Evolutionary conservation across 306 rosid species (phyloP).

Genomic region (Erythrophleum fordii): DNA sequence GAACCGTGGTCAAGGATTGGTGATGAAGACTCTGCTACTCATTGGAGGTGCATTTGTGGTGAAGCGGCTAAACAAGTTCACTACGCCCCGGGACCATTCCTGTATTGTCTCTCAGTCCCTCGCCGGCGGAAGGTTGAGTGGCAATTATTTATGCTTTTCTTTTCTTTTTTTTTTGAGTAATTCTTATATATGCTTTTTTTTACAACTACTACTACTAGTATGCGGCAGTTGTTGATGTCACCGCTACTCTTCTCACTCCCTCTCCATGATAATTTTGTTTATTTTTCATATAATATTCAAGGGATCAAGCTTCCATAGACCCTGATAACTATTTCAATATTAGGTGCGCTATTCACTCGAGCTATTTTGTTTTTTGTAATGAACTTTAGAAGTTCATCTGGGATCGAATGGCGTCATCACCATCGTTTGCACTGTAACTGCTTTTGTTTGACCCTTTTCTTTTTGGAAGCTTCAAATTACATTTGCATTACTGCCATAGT

Average conservation of each 20-base stretch:
- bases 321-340: conserved; percentile 90
- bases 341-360: conserved; percentile 44
- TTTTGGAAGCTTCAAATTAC: neutral
- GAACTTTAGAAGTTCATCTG: neutral
- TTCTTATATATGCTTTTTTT: neutral
- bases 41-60: conserved; percentile 87
- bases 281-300: conserved; percentile 55
- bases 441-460: neutral
- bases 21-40: conserved; percentile 64
- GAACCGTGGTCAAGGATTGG: conserved; percentile 69
- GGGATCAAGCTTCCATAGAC: conserved; percentile 88
- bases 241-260: neutral
- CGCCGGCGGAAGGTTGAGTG: conserved; percentile 67
- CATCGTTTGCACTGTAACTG: neutral
- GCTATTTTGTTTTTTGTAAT: neutral
- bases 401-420: neutral
- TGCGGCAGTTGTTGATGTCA: neutral
- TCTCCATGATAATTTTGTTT: neutral
- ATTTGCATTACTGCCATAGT: neutral
- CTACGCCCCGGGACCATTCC: conserved; percentile 97
- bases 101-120: conserved; percentile 72
- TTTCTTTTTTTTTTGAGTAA: too few relatives aligned
- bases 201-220: too few relatives aligned
- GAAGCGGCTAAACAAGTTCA: conserved; percentile 80
- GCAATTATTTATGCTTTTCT: neutral